Base-by-base conservation (phyloP, 2,329 filamentous ascomycete species). In the Onygenales sp. region DNA sequence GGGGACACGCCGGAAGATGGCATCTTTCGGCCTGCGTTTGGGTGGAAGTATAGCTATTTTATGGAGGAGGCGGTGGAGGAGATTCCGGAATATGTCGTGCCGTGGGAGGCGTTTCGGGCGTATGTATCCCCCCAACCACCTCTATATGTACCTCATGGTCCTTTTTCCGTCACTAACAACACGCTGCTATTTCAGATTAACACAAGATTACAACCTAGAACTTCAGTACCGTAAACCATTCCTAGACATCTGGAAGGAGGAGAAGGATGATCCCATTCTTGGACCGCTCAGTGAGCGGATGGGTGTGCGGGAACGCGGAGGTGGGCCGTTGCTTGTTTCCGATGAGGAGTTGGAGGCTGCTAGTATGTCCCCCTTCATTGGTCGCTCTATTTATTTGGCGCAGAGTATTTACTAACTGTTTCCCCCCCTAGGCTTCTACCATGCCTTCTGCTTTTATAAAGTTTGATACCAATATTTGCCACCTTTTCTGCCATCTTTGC, bases 1-100 rank as follows among this genome's bases (percentile, higher is more conserved):
- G 86, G 86, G 21, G 79, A 85, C 64, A 90, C 88, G 0, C 89
- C 91, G 4, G 78, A 83, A 17, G 89, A 96, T 66, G 93, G 93
- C 51, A 79, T 93, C 34, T 98, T 98, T 74, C 84, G 93, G 4
- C 93, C 93, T 4, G 89, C 93, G 0, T 97, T 90, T 66, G 93
- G 92, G 49, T 97, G 93, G 91, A 95, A 93, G 70, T 98, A 98
- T 74, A 95, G 84, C 65, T 98, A 95, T 75, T 95, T 90, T 69
- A 83, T 98, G 53, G 85, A 93, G 63, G 93, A 98, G 72, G 93
- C 93, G 0, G 93, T 98, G 17, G 92, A 97, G 68, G 88, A 91
- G 65, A 88, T 95, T 6, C 92, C 93, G 2, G 93, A 98, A 73
- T 98, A 95, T 67, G 92, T 98, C 1, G 93, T 98, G 1, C 93